Evolutionary conservation across 2,329 filamentous ascomycete genomes (phyloP), one percentile per base, ranked within the genome.

Genomic region (Fusarium nematophilum): DNA sequence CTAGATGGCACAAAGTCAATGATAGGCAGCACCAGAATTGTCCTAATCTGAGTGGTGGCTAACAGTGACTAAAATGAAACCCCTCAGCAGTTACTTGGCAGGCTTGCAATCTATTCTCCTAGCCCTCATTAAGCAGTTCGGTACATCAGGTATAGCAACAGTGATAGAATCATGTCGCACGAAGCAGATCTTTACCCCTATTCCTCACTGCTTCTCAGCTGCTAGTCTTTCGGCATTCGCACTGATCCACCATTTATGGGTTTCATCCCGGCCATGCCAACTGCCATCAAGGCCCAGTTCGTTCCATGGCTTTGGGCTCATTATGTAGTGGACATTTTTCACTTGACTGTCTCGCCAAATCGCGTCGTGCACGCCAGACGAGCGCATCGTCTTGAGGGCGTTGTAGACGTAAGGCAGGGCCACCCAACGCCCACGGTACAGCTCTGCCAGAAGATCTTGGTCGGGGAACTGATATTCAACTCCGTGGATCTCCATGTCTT

Each of bases 281-380:
- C n/a, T 17, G 1, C 51, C 57, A 9, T 62, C 11, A 4, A 9
- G 0, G 1, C 5, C 27, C 0, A 61, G 1, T n/a, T 61, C 57
- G 6, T 52, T 25, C 57, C 57, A 61, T 0, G 57, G 57, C 9
- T 61, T 61, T 0, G 57, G 57, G 1, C 57, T 53, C 2, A 61
- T 4, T 7, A 62, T 62, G 3, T 59, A 62, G 11, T 62, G 58
- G 0, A 62, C 34, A 2, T 62, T 62, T 21, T 62, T 62, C 1
- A 62, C 58, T 3, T 18, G 14, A 2, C 45, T 47, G 5, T 62
- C 58, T 1, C 53, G 13, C 58, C 58, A 62, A 1, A 62, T 49
- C 0, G 9, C 8, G 0, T 29, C 58, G 7, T 62, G 58, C 0
- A 62, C 53, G 4, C 3, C 15, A 2, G 29, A 38, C 0, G 36